Conservation (phyloP, 2,329 filamentous ascomycete genomes). For the Geosmithia putterillii region DNA sequence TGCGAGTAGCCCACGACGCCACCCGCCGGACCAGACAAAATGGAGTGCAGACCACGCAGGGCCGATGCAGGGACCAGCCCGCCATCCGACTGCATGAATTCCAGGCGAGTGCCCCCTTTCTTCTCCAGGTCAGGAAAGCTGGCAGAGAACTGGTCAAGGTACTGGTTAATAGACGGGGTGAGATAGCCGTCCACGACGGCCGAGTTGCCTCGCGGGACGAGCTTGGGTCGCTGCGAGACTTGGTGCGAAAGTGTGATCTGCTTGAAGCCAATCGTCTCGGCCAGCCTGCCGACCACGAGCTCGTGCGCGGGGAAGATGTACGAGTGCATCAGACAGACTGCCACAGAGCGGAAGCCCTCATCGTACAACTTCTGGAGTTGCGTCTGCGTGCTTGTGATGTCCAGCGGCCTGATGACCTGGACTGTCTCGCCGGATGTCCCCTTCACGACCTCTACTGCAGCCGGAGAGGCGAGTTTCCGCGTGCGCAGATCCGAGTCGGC, state of each 20-base stretch:
- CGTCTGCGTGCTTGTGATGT: conserved; percentile 36
- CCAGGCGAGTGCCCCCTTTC: not conserved
- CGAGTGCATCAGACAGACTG: conserved; percentile 60
- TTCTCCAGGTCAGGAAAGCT: not conserved
- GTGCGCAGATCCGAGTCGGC: conserved; percentile 49
- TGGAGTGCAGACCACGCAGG: conserved; percentile 12
- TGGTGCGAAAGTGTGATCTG: conserved; percentile 4
- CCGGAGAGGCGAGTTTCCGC: conserved; percentile 25
- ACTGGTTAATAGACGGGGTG: conserved; percentile 13
- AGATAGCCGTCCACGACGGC: conserved; percentile 30
- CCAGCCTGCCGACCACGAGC: conserved; percentile 19
- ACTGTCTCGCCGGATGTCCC: conserved; percentile 59
- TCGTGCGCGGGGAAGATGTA: conserved; percentile 51
- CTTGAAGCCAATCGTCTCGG: conserved; percentile 26
- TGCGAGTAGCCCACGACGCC: conserved; percentile 13
- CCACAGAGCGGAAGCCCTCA: conserved; percentile 37
- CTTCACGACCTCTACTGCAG: conserved; percentile 45
- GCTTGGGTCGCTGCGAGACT: conserved; percentile 18
- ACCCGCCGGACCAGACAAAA: conserved; percentile 14
- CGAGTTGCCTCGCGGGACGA: conserved; percentile 29
- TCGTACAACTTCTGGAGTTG: conserved; percentile 49
- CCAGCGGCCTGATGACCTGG: conserved; percentile 49
- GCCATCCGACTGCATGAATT: conserved; percentile 12
- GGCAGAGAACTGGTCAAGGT: not conserved
- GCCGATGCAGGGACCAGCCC: conserved; percentile 13